A percentile compares a stretch with the other conserved stretches of the same genome.
These are phyloP conservation scores for Sclerotinia nivalis DNA, from an alignment of 2,329 filamentous ascomycete genomes.

Conservation along the genomic window DNA sequence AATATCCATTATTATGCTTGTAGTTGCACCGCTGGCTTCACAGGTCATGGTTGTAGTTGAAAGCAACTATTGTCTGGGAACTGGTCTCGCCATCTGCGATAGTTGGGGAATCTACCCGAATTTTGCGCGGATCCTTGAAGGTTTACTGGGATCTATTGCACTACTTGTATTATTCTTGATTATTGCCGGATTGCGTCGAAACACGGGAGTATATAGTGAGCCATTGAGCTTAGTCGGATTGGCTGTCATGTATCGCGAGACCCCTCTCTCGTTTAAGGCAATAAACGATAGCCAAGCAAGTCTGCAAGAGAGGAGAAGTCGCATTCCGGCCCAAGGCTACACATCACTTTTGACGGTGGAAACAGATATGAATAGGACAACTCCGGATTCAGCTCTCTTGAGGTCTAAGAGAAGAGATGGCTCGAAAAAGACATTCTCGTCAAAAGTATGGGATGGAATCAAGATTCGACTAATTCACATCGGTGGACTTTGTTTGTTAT, in stretches of 20 bases:
- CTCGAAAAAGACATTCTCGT: not conserved
- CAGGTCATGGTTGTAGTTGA: not conserved
- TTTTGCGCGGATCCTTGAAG: not conserved
- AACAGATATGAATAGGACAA: not conserved
- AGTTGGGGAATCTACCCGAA: constrained; percentile 3
- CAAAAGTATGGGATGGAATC: not conserved
- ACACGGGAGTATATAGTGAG: constrained; percentile 4
- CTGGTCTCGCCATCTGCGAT: not conserved
- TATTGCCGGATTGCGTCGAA: not conserved
- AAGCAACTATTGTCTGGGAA: not conserved
- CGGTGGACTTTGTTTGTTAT: not conserved
- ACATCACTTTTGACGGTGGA: not conserved
- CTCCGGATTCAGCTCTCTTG: not conserved
- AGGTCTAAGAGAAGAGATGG: not conserved
- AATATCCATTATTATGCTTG: not conserved
- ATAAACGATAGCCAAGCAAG: not conserved
- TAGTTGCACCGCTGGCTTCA: not conserved
- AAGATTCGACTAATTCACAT: not conserved
- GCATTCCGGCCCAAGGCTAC: not conserved
- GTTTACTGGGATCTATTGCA: not conserved
- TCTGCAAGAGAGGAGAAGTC: too few relatives aligned
- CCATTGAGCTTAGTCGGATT: constrained; percentile 7
- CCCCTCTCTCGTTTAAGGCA: not conserved
- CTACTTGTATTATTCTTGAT: not conserved
- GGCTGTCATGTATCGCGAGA: not conserved